Evolutionary conservation across 768 basidiomycete species (phyloP).

Genomic region (button mushroom (Agaricus bisporus)): DNA sequence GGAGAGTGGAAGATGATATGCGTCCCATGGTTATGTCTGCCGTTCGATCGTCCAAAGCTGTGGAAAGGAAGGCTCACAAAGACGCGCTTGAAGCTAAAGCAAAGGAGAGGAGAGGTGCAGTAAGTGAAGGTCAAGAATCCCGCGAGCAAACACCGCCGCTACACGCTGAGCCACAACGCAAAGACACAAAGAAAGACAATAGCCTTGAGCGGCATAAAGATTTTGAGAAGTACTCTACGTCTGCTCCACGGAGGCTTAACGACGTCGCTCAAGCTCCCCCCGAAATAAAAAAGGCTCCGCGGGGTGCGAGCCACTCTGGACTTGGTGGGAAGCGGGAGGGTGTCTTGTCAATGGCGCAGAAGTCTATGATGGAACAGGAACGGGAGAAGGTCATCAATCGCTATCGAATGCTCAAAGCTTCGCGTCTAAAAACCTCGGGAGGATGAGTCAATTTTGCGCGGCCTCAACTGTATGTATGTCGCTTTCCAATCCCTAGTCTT

Average conservation of each 20-base stretch:
- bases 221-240: conserved; percentile 43
- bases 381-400: conserved; percentile 60
- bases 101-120: conserved; percentile 15
- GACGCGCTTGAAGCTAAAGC: conserved; percentile 25
- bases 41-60: conserved; percentile 48
- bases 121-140: conserved; percentile 13
- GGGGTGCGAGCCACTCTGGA: conserved; percentile 23
- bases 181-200: conserved; percentile 17
- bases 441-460: not conserved
- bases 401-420: conserved; percentile 66
- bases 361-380: conserved; percentile 70
- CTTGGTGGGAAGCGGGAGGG: conserved; percentile 30
- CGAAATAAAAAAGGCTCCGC: conserved; percentile 48
- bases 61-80: conserved; percentile 38
- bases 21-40: conserved; percentile 57
- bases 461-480: not conserved
- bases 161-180: conserved; percentile 2
- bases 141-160: conserved; percentile 13
- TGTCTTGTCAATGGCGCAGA: conserved; percentile 69
- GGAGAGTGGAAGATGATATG: conserved; percentile 72
- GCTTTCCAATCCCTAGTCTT: not conserved
- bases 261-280: conserved; percentile 70
- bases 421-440: conserved; percentile 20
- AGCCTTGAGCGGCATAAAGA: conserved; percentile 34
- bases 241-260: conserved; percentile 60